Evolutionary conservation across 352 stramenopile genomes (phyloP).

Genomic region (Vaucheria bursata): DNA sequence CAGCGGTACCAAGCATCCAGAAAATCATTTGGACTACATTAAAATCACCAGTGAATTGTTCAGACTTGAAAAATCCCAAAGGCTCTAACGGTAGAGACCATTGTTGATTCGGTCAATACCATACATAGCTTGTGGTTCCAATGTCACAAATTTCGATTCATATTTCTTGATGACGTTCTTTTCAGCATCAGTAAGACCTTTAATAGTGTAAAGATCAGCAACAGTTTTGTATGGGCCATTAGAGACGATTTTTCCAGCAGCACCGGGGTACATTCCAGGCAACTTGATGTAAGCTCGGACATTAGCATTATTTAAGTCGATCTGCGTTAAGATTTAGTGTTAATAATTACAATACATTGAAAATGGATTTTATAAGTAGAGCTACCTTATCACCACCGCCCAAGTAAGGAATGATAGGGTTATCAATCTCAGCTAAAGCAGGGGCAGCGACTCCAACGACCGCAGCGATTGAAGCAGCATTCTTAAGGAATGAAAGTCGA

Average conservation of each 20-base stretch:
- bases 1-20: too few relatives aligned
- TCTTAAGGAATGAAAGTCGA: constrained; percentile 34
- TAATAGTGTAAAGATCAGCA: constrained; percentile 69
- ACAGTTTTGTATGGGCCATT: constrained; percentile 70
- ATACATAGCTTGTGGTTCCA: constrained; percentile 61
- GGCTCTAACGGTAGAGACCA: constrained; percentile 51
- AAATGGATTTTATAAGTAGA: too few relatives aligned
- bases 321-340: too few relatives aligned
- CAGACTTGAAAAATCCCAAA: too few relatives aligned
- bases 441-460: constrained; percentile 24
- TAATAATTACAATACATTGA: too few relatives aligned
- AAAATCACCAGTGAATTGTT: too few relatives aligned
- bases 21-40: too few relatives aligned
- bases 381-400: constrained; percentile 44
- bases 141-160: constrained; percentile 60
- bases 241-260: constrained; percentile 67
- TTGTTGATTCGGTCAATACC: constrained; percentile 78
- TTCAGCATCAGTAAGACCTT: constrained; percentile 58
- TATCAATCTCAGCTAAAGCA: constrained; percentile 44
- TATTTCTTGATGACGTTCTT: constrained; percentile 75
- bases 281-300: constrained; percentile 71
- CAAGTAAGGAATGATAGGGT: constrained; percentile 42
- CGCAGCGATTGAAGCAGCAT: constrained; percentile 17
- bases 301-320: constrained; percentile 77
- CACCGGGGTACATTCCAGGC: constrained; percentile 66